Percentiles rank a stretch among this genome's conserved stretches.
phyloP scores from a whole-genome alignment of 2,329 filamentous ascomycete genomes.

The Cucurbitaria berberidis region DNA sequence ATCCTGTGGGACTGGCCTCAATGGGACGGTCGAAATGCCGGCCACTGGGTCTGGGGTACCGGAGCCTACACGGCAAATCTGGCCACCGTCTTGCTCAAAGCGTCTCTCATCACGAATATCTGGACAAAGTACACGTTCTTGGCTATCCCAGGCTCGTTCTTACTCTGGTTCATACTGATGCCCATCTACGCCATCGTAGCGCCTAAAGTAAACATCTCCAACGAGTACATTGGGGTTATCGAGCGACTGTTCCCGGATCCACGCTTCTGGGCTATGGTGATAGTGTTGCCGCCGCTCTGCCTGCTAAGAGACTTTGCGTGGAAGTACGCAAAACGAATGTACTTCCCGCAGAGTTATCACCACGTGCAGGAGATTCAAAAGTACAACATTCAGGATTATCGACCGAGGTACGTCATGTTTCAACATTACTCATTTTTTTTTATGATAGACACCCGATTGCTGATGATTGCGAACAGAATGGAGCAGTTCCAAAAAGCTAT shows the following conservation, averaged over 20 bases:
- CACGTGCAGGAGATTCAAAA: conserved; percentile 99
- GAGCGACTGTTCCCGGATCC: conserved; percentile 80
- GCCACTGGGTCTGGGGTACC: conserved; percentile 98
- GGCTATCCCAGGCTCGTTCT: conserved; percentile 91
- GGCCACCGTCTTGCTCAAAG: conserved; percentile 91
- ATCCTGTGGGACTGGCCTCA: conserved; percentile 82
- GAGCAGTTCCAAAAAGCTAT: conserved; percentile 99
- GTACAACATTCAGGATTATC: conserved; percentile 99
- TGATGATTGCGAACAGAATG: no score
- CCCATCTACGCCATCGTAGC: conserved; percentile 86
- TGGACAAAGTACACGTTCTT: conserved; percentile 99
- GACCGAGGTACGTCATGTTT: conserved; percentile 73
- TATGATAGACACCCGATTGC: not conserved
- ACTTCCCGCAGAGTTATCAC: conserved; percentile 92
- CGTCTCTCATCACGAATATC: conserved; percentile 91
- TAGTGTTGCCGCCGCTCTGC: conserved; percentile 80
- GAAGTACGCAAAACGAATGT: conserved; percentile 99
- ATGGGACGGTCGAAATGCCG: conserved; percentile 78
- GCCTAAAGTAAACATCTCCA: conserved; percentile 79
- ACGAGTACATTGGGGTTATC: conserved; percentile 84
- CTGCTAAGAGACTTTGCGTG: conserved; percentile 88
- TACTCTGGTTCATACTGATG: conserved; percentile 89
- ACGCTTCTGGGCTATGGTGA: conserved; percentile 88
- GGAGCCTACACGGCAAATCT: conserved; percentile 94
- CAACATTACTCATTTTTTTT: not conserved